Conservation (phyloP, 768 basidiomycete genomes). For the Rhizopogon vinicolor region DNA sequence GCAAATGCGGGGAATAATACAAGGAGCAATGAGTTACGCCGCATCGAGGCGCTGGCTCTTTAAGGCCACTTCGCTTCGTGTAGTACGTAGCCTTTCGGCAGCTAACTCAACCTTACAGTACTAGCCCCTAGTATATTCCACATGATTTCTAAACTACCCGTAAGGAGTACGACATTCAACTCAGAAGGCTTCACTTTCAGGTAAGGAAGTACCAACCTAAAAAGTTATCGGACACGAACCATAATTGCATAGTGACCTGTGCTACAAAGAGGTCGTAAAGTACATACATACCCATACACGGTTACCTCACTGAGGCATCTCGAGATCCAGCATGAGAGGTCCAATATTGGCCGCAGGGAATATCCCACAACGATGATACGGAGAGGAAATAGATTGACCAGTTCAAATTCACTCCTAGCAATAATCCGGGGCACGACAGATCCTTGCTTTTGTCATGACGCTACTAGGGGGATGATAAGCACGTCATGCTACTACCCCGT, state of each 20-base stretch:
- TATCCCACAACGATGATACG: not conserved
- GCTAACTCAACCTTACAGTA: not conserved
- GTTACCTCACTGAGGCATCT: not conserved
- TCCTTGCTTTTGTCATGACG: not conserved
- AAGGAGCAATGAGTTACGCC: not conserved
- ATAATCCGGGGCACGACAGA: not conserved
- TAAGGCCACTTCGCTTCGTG: not conserved
- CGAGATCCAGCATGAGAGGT: not conserved
- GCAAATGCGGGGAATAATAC: constrained; percentile 12
- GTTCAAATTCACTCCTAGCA: not conserved
- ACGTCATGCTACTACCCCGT: not conserved
- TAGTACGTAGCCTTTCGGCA: not conserved
- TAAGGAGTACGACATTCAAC: not conserved
- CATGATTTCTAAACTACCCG: not conserved
- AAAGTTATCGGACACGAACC: not conserved
- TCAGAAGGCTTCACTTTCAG: not conserved
- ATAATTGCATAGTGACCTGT: not conserved
- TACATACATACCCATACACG: not conserved
- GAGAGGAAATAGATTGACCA: not conserved
- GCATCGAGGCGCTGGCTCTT: not conserved
- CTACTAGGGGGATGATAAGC: not conserved
- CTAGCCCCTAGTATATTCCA: too few species aligned
- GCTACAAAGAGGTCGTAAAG: not conserved
- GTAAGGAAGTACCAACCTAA: not conserved
- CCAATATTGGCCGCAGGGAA: not conserved